Percentiles rank a stretch among this genome's conserved stretches.
Conservation (phyloP, 345 rosid genomes). For the Eucalyptus cloeziana region DNA sequence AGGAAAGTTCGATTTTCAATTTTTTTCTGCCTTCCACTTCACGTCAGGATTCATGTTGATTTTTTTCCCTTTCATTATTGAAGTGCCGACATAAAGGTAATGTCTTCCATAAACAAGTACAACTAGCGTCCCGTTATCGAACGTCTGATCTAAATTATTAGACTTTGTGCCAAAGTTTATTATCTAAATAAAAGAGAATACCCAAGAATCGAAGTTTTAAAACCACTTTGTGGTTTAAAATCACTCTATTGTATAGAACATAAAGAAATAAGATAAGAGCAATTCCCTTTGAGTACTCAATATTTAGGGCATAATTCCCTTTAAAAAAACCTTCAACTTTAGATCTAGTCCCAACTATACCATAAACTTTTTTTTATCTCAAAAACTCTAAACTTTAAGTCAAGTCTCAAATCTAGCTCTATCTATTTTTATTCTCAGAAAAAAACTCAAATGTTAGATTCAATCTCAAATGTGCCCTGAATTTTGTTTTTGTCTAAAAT, state of each 20-base stretch:
- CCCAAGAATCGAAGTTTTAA: not conserved
- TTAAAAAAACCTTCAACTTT: too few relatives aligned
- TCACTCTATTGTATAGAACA: not conserved
- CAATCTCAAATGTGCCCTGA: too few relatives aligned
- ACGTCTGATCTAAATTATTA: not conserved
- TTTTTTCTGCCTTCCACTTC: not conserved
- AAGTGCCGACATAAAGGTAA: not conserved
- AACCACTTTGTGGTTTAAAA: not conserved
- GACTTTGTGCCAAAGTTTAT: not conserved
- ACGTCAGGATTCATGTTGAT: not conserved
- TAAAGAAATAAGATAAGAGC: not conserved
- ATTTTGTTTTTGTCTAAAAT: too few relatives aligned
- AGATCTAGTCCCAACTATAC: too few relatives aligned
- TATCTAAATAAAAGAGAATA: not conserved
- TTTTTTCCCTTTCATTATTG: not conserved
- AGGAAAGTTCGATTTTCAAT: not conserved
- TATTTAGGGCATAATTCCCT: not conserved
- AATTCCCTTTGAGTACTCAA: not conserved
- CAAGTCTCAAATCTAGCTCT: too few relatives aligned
- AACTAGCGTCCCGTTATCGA: not conserved
- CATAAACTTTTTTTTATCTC: too few relatives aligned
- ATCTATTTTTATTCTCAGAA: too few relatives aligned
- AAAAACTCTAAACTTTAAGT: too few relatives aligned
- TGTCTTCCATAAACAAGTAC: not conserved
- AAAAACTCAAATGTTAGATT: too few relatives aligned